phyloP scores from a whole-genome alignment of 345 rosid genomes.

The Rhodamnia argentea region DNA sequence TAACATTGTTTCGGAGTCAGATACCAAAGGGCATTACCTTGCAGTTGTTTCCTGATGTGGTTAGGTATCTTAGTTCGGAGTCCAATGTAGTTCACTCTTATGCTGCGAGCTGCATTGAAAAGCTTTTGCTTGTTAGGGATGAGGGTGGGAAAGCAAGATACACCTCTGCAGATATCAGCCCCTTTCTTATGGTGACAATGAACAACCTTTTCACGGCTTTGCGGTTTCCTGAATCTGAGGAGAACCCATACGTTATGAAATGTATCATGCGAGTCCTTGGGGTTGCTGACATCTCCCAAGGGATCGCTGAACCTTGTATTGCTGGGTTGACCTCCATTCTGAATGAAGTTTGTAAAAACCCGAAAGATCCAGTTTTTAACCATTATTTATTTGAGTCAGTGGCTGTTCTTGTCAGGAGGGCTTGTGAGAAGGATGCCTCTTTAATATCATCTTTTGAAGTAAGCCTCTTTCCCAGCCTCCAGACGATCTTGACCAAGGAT shows the following conservation, averaged over 20 bases:
- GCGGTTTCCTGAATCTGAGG: slow-evolving; percentile 83
- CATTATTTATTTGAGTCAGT: slow-evolving; percentile 96
- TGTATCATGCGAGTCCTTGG: slow-evolving; percentile 94
- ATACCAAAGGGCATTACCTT: slow-evolving; percentile 60
- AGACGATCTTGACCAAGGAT: slow-evolving; percentile 65
- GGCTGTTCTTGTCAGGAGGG: slow-evolving; percentile 85
- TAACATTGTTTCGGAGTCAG: slow-evolving; percentile 68
- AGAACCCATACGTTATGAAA: slow-evolving; percentile 94
- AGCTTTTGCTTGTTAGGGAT: slow-evolving; percentile 89
- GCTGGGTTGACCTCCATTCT: slow-evolving; percentile 63
- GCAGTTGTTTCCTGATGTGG: slow-evolving; percentile 62
- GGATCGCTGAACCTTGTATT: slow-evolving; percentile 80
- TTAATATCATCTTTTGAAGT: slow-evolving; percentile 65
- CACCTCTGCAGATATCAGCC: slow-evolving; percentile 51
- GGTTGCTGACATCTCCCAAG: slow-evolving; percentile 63
- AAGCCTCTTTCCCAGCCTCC: slow-evolving; percentile 75
- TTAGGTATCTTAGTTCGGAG: slow-evolving; percentile 67
- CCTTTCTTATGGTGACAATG: slow-evolving; percentile 46
- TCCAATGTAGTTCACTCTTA: slow-evolving; percentile 95
- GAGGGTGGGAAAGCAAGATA: slow-evolving; percentile 71
- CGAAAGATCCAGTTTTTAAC: slow-evolving; percentile 85
- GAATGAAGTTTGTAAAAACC: slow-evolving; percentile 81
- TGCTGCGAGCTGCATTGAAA: slow-evolving; percentile 93
- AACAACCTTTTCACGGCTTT: slow-evolving; percentile 69
- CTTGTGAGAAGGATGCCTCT: slow-evolving; percentile 72